A percentile compares a stretch with the other conserved stretches of the same genome.
These are phyloP conservation scores for Aegilops speltoides DNA, from an alignment of 176 grass and related monocot species.

Conservation along the genomic window DNA sequence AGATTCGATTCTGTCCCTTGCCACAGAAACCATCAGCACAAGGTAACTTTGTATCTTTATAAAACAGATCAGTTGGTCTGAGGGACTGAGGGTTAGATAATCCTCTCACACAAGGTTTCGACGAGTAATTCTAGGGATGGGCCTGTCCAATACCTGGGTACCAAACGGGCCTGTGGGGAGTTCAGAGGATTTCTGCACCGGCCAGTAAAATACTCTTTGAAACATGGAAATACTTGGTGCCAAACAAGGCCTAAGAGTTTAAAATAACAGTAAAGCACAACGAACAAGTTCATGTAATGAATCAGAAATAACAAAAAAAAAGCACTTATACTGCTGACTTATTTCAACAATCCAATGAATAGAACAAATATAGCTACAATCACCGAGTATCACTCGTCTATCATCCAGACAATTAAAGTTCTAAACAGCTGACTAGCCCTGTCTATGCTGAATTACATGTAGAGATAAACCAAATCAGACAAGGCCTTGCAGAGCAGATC, in stretches of 20 bases:
- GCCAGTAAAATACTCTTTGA: too few species aligned
- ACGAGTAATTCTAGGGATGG: too few species aligned
- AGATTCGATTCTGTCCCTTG: too few species aligned
- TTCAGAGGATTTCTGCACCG: too few species aligned
- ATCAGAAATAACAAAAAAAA: not conserved
- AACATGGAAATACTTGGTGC: too few species aligned
- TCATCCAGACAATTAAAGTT: conserved; percentile 12
- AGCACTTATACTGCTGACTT: conserved; percentile 25
- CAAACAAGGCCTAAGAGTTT: not conserved
- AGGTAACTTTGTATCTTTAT: too few species aligned
- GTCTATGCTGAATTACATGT: conserved; percentile 39
- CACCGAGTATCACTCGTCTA: conserved; percentile 28
- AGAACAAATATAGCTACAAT: conserved; percentile 39
- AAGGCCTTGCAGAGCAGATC: conserved; percentile 3
- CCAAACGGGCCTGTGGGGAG: too few species aligned
- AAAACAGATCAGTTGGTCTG: too few species aligned
- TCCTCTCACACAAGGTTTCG: too few species aligned
- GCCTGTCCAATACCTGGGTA: too few species aligned
- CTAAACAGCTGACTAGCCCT: conserved; percentile 29
- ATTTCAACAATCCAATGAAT: conserved; percentile 51
- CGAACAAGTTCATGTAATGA: not conserved
- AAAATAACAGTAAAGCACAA: not conserved
- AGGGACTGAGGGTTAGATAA: too few species aligned
- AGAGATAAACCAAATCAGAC: conserved; percentile 1
- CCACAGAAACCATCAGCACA: too few species aligned